A percentile compares a stretch with the other conserved stretches of the same genome.
These are phyloP conservation scores for Ganoderma sinense DNA, from an alignment of 1,284 basidiomycete genomes.

Conservation along the genomic window DNA sequence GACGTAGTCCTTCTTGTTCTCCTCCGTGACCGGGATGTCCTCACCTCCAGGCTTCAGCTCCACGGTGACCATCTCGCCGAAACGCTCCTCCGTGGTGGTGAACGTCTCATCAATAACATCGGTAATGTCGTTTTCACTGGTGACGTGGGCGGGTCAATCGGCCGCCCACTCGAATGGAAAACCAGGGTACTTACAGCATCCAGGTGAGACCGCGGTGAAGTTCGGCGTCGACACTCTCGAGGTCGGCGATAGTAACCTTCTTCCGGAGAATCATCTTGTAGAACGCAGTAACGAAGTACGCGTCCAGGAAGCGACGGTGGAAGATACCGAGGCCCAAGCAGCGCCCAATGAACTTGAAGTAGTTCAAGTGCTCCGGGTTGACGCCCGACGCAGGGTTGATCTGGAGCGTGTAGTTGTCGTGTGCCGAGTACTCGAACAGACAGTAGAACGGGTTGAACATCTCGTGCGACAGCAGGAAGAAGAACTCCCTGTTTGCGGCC, in stretches of 20 bases:
- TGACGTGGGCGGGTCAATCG: not conserved
- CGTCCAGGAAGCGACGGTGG: slow-evolving; percentile 98
- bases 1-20: slow-evolving; percentile 99
- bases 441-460: slow-evolving; percentile 99
- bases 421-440: slow-evolving; percentile 98
- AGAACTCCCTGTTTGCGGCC: slow-evolving; percentile 87
- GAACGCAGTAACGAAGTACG: slow-evolving; percentile 98
- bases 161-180: not conserved
- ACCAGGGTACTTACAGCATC: slow-evolving; percentile 86
- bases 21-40: slow-evolving; percentile 90
- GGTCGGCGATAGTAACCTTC: slow-evolving; percentile 84
- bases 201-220: slow-evolving; percentile 92
- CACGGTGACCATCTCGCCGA: slow-evolving; percentile 95
- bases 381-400: slow-evolving; percentile 98
- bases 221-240: slow-evolving; percentile 92
- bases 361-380: slow-evolving; percentile 98
- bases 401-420: slow-evolving; percentile 99
- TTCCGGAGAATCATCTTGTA: slow-evolving; percentile 99
- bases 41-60: slow-evolving; percentile 91
- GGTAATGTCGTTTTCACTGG: slow-evolving; percentile 92
- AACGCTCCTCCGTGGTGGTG: slow-evolving; percentile 93
- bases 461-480: slow-evolving; percentile 99
- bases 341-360: slow-evolving; percentile 99
- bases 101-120: slow-evolving; percentile 97
- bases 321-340: slow-evolving; percentile 96